Evolutionary conservation across 768 basidiomycete genomes (phyloP).

Genomic region (Imleria badia): DNA sequence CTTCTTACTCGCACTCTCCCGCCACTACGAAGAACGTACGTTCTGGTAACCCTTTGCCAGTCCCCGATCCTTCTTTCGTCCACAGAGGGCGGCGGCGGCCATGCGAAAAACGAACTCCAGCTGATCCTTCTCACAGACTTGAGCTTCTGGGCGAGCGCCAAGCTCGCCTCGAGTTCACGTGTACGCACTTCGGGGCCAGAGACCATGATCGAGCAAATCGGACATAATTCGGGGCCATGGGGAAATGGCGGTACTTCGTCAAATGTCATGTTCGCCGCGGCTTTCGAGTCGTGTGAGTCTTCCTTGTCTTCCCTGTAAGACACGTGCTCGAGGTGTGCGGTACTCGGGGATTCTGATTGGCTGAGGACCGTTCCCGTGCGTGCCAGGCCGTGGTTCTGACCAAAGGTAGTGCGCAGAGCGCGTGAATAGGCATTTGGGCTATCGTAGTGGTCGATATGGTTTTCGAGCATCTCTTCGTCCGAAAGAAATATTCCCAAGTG

Average conservation of each 20-base stretch:
- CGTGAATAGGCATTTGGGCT: constrained; percentile 23
- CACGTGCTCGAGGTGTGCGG: constrained; percentile 9
- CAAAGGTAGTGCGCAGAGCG: constrained; percentile 9
- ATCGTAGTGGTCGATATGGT: constrained; percentile 38
- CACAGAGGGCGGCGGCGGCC: constrained; percentile 12
- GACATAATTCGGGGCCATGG: constrained; percentile 34
- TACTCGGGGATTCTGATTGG: constrained; percentile 21
- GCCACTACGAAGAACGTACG: constrained; percentile 40
- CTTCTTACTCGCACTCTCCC: constrained; percentile 45
- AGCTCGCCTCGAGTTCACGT: constrained; percentile 48
- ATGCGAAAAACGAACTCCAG: constrained; percentile 53
- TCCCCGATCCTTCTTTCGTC: constrained; percentile 19
- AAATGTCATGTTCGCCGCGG: not conserved
- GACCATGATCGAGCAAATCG: constrained; percentile 34
- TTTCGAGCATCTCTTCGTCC: constrained; percentile 46
- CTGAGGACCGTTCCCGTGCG: constrained; percentile 19
- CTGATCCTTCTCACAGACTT: constrained; percentile 43
- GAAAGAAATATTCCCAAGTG: constrained; percentile 67
- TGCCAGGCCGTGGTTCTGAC: not conserved
- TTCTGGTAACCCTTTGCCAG: constrained; percentile 35
- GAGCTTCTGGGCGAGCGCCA: constrained; percentile 44
- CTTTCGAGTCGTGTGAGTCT: constrained; percentile 2
- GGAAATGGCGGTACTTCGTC: constrained; percentile 27
- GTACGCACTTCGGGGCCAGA: constrained; percentile 35
- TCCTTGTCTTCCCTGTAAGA: constrained; percentile 23